phyloP scores from a whole-genome alignment of 352 stramenopile species.

The Saprolegnia parasitica region DNA sequence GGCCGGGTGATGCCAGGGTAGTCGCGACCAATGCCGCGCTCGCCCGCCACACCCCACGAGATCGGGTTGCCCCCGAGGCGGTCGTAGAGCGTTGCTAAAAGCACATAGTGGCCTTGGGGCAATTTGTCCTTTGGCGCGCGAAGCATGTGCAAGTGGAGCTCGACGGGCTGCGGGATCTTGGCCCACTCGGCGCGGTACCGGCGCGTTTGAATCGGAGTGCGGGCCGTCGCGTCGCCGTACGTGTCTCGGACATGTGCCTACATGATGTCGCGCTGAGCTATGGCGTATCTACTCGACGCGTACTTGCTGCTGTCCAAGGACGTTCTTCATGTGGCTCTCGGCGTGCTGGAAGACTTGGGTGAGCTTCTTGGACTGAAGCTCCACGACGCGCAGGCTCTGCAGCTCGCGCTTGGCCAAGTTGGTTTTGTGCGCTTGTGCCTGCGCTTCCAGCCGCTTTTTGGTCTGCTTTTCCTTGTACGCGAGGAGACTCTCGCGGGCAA shows the following conservation, averaged over 20 bases:
- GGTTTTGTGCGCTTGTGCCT: conserved; percentile 40
- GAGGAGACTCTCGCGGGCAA: conserved; percentile 45
- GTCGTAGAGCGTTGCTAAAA: conserved; percentile 83
- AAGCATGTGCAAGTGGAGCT: conserved; percentile 57
- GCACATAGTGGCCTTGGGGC: conserved; percentile 64
- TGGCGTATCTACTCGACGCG: no score
- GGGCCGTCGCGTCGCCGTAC: conserved; percentile 51
- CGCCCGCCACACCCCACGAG: conserved; percentile 25
- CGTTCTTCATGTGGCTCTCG: conserved; percentile 49
- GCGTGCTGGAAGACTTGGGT: conserved; percentile 69
- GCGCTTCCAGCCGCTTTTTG: conserved; percentile 38
- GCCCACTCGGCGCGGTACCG: conserved; percentile 70
- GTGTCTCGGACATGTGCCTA: conserved; percentile 48
- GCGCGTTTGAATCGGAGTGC: conserved; percentile 39
- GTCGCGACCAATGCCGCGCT: conserved; percentile 19
- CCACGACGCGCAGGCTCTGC: conserved; percentile 42
- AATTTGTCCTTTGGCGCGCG: conserved; percentile 83
- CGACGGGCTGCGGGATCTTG: conserved; percentile 64
- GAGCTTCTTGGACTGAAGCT: conserved; percentile 49
- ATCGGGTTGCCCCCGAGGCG: conserved; percentile 53
- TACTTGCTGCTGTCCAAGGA: conserved; percentile 51
- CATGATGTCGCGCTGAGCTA: background rate
- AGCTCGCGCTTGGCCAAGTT: conserved; percentile 42
- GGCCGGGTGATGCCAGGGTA: conserved; percentile 51
- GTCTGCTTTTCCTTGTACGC: conserved; percentile 40